Evolutionary conservation across 306 rosid species (phyloP), one percentile per base, ranked within the genome.

Genomic region (Glycine soja): DNA sequence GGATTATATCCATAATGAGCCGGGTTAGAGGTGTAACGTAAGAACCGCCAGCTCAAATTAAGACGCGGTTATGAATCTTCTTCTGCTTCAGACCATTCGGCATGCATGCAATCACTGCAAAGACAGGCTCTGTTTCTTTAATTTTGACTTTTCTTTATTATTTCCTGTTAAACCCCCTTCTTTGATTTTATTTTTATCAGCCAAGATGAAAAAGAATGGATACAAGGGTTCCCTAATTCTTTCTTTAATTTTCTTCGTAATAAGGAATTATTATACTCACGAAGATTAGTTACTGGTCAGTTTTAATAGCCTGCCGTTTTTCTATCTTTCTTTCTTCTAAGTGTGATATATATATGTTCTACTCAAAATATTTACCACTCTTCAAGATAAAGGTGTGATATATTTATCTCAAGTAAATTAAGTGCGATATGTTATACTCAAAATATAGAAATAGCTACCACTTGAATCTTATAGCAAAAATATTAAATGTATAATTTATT

Each of bases 71-170:
- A 67, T 54, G 36, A 78, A 42, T 46, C 54, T 12, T 52, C 54
- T 12, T 38, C 40, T 11, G 64, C 11, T 66, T 64, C 51, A 4
- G 53, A 13, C 51, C 74, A 81, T 18, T 73, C 42, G 8, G 71
- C 48, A 68, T 79, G 77, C 56, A 70, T 76, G 42, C 74, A 76
- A 57, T n/a, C 70, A 45, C 73, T 58, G 50, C 78, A 50, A 70
- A 50, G 7, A 14, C 64, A 70, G 68, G 6, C 52, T 61, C 24
- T 51, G 24, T 14, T 67, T 34, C 43, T 75, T 47, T 46, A 47
- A 15, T 77, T 16, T 14, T 2, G 8, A 12, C 11, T 38, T 66
- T 18, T 32, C 13, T 40, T 38, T 2, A 58, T 46, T 30, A 5
- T 15, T 32, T 8, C 6, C 0, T 30, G 7, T 4, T 36, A 2